These are phyloP conservation scores for Ophiostoma tasmaniense DNA, from an alignment of 2,329 filamentous ascomycete species.

Conservation along the genomic window DNA sequence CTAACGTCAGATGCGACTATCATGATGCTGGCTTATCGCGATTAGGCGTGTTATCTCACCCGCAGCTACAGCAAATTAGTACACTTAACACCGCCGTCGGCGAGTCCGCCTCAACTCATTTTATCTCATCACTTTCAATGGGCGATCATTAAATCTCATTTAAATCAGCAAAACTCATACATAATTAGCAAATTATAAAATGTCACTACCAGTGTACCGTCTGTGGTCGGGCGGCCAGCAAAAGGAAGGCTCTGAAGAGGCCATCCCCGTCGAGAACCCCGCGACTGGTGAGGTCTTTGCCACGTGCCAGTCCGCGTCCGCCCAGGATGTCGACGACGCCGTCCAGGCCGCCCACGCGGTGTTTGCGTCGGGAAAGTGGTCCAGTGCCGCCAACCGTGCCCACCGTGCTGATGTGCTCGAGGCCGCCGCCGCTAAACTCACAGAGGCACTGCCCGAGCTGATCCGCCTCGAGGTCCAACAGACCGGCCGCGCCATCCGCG, in stretches of 20 bases:
- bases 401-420: constrained; percentile 54
- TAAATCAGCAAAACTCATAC: not conserved
- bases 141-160: not conserved
- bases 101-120: not conserved
- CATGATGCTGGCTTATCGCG: not conserved
- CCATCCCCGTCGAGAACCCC: constrained; percentile 25
- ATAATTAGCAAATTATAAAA: not conserved
- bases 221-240: constrained; percentile 13
- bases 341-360: constrained; percentile 35
- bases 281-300: constrained; percentile 24
- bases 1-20: not conserved
- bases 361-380: constrained; percentile 48
- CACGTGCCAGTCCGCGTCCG: constrained; percentile 42
- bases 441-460: constrained; percentile 43
- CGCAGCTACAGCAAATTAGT: not conserved
- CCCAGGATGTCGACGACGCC: constrained; percentile 35
- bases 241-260: constrained; percentile 17
- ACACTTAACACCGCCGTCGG: not conserved
- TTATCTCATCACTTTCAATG: not conserved
- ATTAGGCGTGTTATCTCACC: not conserved
- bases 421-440: constrained; percentile 47
- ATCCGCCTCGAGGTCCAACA: constrained; percentile 58
- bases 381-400: constrained; percentile 44
- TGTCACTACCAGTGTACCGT: constrained; percentile 1
- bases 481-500: constrained; percentile 59